phyloP scores from a whole-genome alignment of 345 rosid genomes.

The Pseudoturritis turrita region DNA sequence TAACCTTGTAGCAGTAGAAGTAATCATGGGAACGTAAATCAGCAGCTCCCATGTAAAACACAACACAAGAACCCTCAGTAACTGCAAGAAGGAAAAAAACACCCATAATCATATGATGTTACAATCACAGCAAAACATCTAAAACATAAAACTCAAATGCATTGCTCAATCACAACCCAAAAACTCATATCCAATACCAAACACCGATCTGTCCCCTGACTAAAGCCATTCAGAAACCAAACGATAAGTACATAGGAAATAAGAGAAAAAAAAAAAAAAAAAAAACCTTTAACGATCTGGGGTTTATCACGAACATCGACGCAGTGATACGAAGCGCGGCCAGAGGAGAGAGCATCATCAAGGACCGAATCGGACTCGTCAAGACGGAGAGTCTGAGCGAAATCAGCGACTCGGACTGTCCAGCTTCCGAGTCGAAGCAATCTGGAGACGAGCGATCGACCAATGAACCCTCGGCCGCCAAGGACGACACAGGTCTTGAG shows the following conservation, averaged over 20 bases:
- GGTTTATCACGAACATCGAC: conserved; percentile 64
- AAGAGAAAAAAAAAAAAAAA: background rate
- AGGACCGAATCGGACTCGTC: conserved; percentile 52
- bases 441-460: conserved; percentile 65
- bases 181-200: conserved; percentile 3
- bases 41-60: conserved; percentile 60
- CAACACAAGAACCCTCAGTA: conserved; percentile 61
- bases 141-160: conserved; percentile 5
- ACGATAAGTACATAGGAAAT: background rate
- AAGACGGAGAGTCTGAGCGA: conserved; percentile 44
- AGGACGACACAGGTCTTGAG: conserved; percentile 70
- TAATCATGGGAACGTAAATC: conserved; percentile 45
- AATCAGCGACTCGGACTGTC: conserved; percentile 85
- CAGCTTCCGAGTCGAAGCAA: conserved; percentile 65
- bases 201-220: background rate
- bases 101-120: background rate
- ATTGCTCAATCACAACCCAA: conserved; percentile 2
- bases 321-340: conserved; percentile 59
- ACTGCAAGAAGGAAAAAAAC: conserved; percentile 49
- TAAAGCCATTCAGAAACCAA: background rate
- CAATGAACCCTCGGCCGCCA: conserved; percentile 78
- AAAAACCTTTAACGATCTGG: conserved; percentile 53
- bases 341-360: conserved; percentile 54
- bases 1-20: conserved; percentile 53
- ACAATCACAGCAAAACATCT: conserved; percentile 6